Percentiles rank a stretch among this genome's conserved stretches.
phyloP scores from a whole-genome alignment of 2,329 filamentous ascomycete species.

The Fusarium papillatum region DNA sequence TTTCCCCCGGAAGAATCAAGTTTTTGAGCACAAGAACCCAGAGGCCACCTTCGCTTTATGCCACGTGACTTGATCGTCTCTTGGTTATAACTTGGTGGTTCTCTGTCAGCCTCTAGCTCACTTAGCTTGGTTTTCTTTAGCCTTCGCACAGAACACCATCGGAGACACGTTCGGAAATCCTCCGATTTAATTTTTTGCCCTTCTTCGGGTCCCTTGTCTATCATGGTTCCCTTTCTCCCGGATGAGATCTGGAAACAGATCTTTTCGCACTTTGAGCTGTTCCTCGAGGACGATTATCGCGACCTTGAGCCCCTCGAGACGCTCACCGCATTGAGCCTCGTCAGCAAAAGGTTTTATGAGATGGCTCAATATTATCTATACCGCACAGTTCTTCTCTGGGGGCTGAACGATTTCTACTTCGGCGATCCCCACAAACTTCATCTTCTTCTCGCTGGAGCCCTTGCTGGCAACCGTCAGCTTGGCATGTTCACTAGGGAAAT shows the following conservation, averaged over 20 bases:
- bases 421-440: not conserved
- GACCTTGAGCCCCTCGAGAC: not conserved
- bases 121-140: not conserved
- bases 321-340: not conserved
- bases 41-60: not conserved
- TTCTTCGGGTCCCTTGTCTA: too few species aligned
- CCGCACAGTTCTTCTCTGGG: not conserved
- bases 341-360: not conserved
- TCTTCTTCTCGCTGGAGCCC: not conserved
- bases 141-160: not conserved
- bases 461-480: not conserved
- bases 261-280: not conserved
- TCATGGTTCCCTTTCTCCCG: not conserved
- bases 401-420: not conserved
- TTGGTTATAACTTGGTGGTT: not conserved
- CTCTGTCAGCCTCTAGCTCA: not conserved
- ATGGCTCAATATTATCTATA: not conserved
- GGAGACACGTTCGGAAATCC: too few species aligned
- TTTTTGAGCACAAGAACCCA: not conserved
- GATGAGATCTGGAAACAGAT: not conserved
- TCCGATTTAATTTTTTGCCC: not conserved
- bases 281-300: not conserved
- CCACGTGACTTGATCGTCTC: not conserved
- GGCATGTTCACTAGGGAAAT: not conserved
- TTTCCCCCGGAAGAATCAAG: not conserved